Percentiles rank a stretch among this genome's conserved stretches.
Evolutionary conservation across 2,329 filamentous ascomycete genomes (phyloP).

Genomic region (Furcasterigmium furcatum): DNA sequence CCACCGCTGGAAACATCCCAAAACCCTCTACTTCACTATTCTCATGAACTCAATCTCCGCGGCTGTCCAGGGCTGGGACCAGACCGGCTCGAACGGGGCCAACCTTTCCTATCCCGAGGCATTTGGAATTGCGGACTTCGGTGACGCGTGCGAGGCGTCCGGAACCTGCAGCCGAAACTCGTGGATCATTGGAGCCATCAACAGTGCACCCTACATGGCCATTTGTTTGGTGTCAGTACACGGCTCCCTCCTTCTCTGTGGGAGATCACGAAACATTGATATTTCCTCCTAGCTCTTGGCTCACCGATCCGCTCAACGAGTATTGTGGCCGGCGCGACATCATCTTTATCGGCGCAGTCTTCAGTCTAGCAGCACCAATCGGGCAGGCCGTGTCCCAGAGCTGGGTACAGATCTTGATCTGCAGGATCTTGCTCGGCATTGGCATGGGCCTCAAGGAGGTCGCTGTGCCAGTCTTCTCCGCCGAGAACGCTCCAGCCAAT

Average conservation of each 20-base stretch:
- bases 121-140: constrained; percentile 41
- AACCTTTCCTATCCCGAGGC: constrained; percentile 41
- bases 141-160: too few relatives aligned
- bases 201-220: constrained; percentile 40
- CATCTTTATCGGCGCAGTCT: constrained; percentile 73
- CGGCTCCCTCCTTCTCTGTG: too few relatives aligned
- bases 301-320: constrained; percentile 8
- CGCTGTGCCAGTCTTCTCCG: constrained; percentile 71
- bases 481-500: constrained; percentile 66
- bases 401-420: constrained; percentile 69
- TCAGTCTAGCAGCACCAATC: constrained; percentile 67
- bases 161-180: too few relatives aligned
- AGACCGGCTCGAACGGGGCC: constrained; percentile 44
- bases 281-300: background rate
- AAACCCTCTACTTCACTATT: constrained; percentile 44
- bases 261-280: too few relatives aligned
- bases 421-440: constrained; percentile 71
- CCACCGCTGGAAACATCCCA: constrained; percentile 47
- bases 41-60: constrained; percentile 50
- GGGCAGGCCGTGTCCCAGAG: constrained; percentile 68
- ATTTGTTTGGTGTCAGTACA: background rate
- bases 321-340: constrained; percentile 40
- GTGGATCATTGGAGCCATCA: constrained; percentile 61
- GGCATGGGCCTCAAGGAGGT: constrained; percentile 74
- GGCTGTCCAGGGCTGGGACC: constrained; percentile 50